These are phyloP conservation scores for Leccinellum albellum DNA, from an alignment of 768 basidiomycete species.

Conservation along the genomic window DNA sequence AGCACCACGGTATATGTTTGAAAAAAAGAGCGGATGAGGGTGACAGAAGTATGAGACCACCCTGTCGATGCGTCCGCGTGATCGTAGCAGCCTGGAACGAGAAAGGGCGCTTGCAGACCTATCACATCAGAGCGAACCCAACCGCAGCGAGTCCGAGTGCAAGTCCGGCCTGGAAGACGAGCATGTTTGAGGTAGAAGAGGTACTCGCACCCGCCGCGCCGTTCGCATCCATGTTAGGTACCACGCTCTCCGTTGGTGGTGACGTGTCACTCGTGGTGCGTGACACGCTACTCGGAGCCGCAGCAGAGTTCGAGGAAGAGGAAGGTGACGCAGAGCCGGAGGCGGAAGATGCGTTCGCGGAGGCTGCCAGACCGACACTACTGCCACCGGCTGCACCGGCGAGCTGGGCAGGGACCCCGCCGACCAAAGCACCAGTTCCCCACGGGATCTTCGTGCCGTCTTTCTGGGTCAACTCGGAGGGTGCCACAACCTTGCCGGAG, in stretches of 20 bases:
- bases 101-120: not conserved
- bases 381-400: not conserved
- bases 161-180: constrained; percentile 15
- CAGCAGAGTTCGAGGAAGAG: not conserved
- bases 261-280: not conserved
- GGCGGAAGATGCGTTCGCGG: not conserved
- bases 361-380: constrained; percentile 14
- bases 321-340: not conserved
- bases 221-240: not conserved
- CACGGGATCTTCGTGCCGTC: constrained; percentile 51
- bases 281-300: not conserved
- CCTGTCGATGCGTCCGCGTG: not conserved
- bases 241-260: not conserved
- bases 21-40: not conserved
- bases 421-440: constrained; percentile 58
- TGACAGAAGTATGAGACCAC: not conserved
- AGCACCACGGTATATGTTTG: not conserved
- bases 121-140: constrained; percentile 16
- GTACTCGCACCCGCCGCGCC: not conserved
- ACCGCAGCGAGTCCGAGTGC: constrained; percentile 18
- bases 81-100: not conserved
- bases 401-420: constrained; percentile 37
- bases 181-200: not conserved
- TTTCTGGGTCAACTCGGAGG: constrained; percentile 54
- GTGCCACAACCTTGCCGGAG: constrained; percentile 41